Evolutionary conservation across 2,329 filamentous ascomycete species (phyloP), one percentile per base, ranked within the genome.

Genomic region (Cladorrhinum sp.): DNA sequence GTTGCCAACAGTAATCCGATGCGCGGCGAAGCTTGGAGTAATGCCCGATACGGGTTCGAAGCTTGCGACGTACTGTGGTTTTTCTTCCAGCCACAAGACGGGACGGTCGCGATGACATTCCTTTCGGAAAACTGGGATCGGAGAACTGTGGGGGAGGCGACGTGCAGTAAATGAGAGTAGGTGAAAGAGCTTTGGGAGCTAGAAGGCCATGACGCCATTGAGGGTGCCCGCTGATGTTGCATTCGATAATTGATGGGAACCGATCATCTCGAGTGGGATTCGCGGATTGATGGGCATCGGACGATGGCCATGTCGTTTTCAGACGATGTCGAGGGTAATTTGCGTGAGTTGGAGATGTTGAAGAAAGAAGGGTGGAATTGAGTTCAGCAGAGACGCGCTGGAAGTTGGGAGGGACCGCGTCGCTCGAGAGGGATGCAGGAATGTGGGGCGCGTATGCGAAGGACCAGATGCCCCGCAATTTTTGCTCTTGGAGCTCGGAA

Each of bases 121-220:
- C 82, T 85, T 81, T 72, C 80, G 83, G 84, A 88, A 87, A 87
- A 88, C 78, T 79, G 80, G 80, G 79, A 79, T 83, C 85, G 90
- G 87, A 87, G 83, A 84, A 92, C 91, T 92, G 82, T 89, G 74
- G 80, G 84, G 88, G 86, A 87, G 87, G 89, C 86, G 85, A 79
- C 78, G 82, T 89, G 90, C 89, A 58, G 64, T 69, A 70, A 70
- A n/a, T n/a, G 58, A 66, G 64, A 64, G 67, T n/a, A 66, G 66
- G 69, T 75, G 79, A 84, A 81, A 81, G 81, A 80, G 74, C 70
- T 74, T 73, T 27, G 13, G 68, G 66, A n/a, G n/a, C n/a, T n/a
- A n/a, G 57, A 67, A 61, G 20, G 60, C 41, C 48, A 52, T 53
- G 53, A 65, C 59, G 58, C 27, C 56, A 51, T n/a, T 51, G 18